Base-by-base conservation (phyloP, 2,329 filamentous ascomycete species). In the Pseudogymnoascus pannorum region DNA sequence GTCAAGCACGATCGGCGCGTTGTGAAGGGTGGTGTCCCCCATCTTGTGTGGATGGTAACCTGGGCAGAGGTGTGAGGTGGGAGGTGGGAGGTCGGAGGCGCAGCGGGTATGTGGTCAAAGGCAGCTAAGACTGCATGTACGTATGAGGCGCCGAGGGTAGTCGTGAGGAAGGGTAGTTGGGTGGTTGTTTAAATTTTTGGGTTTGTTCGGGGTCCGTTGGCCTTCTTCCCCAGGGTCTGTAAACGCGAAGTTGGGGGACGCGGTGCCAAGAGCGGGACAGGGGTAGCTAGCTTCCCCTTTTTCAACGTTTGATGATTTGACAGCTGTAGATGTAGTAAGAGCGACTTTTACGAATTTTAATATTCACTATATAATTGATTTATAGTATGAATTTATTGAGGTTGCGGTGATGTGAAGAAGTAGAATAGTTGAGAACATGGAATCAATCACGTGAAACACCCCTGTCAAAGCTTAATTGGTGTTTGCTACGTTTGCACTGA, bases 1-100 rank as follows among this genome's bases (percentile, higher is more conserved):
- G 84, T 99, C 94, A 72, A 99, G 89, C 73, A 99, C 94, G 75
- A 99, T 96, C 63, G 94, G 92, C 68, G 92, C 92, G 81, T 99
- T 99, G 81, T 97, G 94, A 61, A 97, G 86, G 64, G 82, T 81
- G 64, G 82, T 81, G 72, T 88, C 87, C 66, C 82, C 79, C 84
- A 87, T 87, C 69, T 42, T 66, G 57, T 58, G 22, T 22, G 16
- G 57, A 58, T 35, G 57, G 20, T 22, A 36, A 51, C 44, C 44
- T 51, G 44, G 24, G 24, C 44, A 24, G 24, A 51, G 44, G 24
- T 51, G 44, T 12, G 24, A 29, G 44, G n/a, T 51, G 24, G 24
- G 24, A 29, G 44, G n/a, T 51, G 24, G 24, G 24, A 51, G 44
- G 44, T 51, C 8, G 24, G 24, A 51, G 44, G 44, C 44, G 44